These are phyloP conservation scores for Xylaria sp. DNA, from an alignment of 2,329 filamentous ascomycete species.

Conservation along the genomic window DNA sequence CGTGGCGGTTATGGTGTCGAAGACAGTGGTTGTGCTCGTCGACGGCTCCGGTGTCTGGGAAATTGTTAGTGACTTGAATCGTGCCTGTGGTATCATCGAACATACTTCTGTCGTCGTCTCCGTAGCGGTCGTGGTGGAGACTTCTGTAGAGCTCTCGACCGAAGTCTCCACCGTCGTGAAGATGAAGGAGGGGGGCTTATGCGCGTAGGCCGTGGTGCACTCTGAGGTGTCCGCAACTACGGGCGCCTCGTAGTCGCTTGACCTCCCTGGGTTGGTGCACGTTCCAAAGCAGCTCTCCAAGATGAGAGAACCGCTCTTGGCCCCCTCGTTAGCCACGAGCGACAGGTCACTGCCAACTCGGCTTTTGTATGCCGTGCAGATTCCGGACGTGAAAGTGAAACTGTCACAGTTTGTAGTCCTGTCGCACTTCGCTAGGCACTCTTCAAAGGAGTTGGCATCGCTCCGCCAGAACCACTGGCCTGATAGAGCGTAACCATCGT, in stretches of 20 bases:
- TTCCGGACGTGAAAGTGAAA: conserved; percentile 5
- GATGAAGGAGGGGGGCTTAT: conserved; percentile 11
- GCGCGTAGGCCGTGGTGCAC: conserved; percentile 12
- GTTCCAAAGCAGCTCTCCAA: conserved; percentile 7
- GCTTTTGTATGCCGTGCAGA: conserved; percentile 4
- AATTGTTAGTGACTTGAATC: conserved; percentile 7
- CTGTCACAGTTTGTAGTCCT: conserved; percentile 3
- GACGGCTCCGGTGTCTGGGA: conserved; percentile 8
- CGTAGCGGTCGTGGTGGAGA: conserved; percentile 6
- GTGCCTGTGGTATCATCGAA: neutral
- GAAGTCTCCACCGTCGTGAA: conserved; percentile 6
- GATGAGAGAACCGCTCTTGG: conserved; percentile 15
- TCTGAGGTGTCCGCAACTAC: conserved; percentile 7
- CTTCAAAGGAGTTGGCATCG: neutral
- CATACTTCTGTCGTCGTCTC: conserved; percentile 7
- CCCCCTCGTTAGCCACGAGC: neutral
- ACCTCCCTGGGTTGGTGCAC: conserved; percentile 3
- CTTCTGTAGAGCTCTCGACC: conserved; percentile 1
- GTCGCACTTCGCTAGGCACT: conserved; percentile 11
- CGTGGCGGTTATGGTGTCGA: neutral
- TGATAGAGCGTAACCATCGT: conserved; percentile 1
- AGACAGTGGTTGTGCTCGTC: conserved; percentile 1
- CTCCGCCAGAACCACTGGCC: neutral
- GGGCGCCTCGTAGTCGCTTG: conserved; percentile 2
- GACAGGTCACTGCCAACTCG: conserved; percentile 8